Base-by-base conservation (phyloP, 2,329 filamentous ascomycete species). In the Hypomyces perniciosus region DNA sequence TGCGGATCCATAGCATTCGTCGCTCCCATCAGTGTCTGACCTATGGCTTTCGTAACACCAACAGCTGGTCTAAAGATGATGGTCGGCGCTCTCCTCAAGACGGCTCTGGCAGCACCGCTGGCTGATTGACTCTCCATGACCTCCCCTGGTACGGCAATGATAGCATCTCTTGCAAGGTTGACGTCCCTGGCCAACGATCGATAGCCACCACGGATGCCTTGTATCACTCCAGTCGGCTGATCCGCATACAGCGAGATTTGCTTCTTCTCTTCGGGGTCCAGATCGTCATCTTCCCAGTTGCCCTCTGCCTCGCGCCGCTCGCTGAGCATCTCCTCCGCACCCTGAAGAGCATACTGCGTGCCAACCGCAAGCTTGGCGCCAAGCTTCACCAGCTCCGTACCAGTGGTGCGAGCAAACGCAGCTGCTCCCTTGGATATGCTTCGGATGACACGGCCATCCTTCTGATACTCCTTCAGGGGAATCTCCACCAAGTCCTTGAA, bases 321-420 rank as follows among this genome's bases (percentile, higher is more conserved):
- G 12, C 70, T 74, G 37, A 96, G 76, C 55, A 96, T 77, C 13
- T 82, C 88, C 67, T 99, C 95, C 0, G 91, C 90, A 13, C 87
- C 88, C 63, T 96, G 87, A 1, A 99, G 79, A 12, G 91, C 83
- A n/a, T 87, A 93, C 62, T 97, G 93, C 3, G 95, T 96, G 33
- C 93, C 93, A 45, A 97, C 88, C 1, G 92, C 92, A 46, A 97
- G 76, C 68, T 96, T 97, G 42, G 93, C 93, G 9, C 93, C 92
- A 0, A 99, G 76, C 61, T 93, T 93, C 56, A 96, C 87, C n/a
- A 97, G 78, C 64, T 96, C 93, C 1, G 87, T 95, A 3, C 91
- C 91, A 0, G 93, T 99, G 1, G 90, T 96, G 62, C 88, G 91
- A 34, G 89, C 91, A 68, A 99, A 99, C 2, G 89, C 86, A 7